Percentiles rank a stretch among this genome's conserved stretches.
Conservation (phyloP, 2,329 filamentous ascomycete species). For the Alternaria arbusti region DNA sequence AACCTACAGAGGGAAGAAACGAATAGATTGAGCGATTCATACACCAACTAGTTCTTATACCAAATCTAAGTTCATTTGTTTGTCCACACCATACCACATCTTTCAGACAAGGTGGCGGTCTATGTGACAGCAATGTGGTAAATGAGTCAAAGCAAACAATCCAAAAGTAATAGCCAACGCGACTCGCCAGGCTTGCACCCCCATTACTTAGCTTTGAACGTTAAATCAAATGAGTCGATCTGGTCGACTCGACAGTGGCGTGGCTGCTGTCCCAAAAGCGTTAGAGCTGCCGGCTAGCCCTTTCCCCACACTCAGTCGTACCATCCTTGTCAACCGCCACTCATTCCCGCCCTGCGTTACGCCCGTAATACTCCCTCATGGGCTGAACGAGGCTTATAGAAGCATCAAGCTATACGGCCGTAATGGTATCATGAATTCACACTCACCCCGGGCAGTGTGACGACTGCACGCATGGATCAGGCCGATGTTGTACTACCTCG, state of each 20-base stretch:
- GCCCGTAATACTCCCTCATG: not conserved
- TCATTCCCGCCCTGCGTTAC: not conserved
- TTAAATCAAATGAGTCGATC: not conserved
- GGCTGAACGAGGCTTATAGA: not conserved
- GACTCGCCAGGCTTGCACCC: not conserved
- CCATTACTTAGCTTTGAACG: not conserved
- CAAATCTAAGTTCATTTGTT: not conserved
- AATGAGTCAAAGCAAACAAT: not conserved
- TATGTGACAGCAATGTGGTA: not conserved
- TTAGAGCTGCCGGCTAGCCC: not conserved
- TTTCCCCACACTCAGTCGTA: not conserved
- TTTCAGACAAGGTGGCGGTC: not conserved
- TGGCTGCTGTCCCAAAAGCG: not conserved
- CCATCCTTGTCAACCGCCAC: not conserved
- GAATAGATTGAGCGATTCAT: not conserved
- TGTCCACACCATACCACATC: not conserved
- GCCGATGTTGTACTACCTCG: not conserved
- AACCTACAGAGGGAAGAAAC: not conserved
- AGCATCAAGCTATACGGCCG: not conserved
- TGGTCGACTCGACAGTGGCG: not conserved
- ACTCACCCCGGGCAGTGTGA: not conserved
- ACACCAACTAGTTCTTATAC: not conserved
- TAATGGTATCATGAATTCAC: not conserved
- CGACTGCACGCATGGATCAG: not conserved
- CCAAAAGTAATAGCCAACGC: not conserved